phyloP scores from a whole-genome alignment of 495 filamentous ascomycete genomes.

The Xylaria flabelliformis region DNA sequence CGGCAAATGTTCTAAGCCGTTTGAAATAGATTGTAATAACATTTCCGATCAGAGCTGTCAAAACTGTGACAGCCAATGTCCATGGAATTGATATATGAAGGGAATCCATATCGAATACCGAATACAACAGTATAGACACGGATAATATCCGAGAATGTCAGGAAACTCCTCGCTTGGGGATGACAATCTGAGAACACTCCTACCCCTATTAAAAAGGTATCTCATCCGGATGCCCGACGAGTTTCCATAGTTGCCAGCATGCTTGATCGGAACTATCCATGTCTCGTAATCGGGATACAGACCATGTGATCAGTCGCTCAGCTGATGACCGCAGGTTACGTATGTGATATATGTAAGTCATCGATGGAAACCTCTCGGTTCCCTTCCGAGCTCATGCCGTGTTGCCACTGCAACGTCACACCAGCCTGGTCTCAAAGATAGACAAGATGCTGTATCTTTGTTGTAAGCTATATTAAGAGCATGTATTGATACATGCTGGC shows the following conservation, averaged over 20 bases:
- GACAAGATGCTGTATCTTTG: neutral
- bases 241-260: neutral
- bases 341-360: neutral
- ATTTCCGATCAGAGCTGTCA: constrained; percentile 26
- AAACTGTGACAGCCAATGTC: constrained; percentile 25
- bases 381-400: neutral
- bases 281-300: neutral
- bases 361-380: neutral
- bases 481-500: neutral
- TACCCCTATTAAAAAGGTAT: neutral
- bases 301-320: neutral
- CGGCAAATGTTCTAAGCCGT: constrained; percentile 27
- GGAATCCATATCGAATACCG: constrained; percentile 24
- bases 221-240: neutral
- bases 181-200: neutral
- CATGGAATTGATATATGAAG: constrained; percentile 28
- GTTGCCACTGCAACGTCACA: constrained; percentile 17
- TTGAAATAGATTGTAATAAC: constrained; percentile 26
- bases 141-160: neutral
- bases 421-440: neutral
- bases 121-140: neutral
- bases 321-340: neutral
- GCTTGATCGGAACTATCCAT: neutral
- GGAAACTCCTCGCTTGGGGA: neutral
- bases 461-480: neutral